Conservation (phyloP, 2,329 filamentous ascomycete species). For the Fusarium longipes region DNA sequence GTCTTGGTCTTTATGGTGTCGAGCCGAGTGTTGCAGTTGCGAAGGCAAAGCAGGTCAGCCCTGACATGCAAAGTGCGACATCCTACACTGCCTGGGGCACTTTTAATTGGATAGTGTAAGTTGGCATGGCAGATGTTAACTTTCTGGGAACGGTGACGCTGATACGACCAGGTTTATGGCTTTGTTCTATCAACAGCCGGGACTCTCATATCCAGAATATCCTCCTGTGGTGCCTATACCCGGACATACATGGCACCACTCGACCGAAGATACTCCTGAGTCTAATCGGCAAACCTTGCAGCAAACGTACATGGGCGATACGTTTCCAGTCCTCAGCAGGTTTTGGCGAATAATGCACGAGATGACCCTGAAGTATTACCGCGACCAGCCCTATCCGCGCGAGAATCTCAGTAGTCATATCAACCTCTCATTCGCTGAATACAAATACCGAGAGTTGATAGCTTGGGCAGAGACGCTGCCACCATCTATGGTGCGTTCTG, state of each 20-base stretch:
- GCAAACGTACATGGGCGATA: constrained; percentile 42
- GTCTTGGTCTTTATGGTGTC: constrained; percentile 48
- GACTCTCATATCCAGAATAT: constrained; percentile 37
- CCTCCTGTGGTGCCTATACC: constrained; percentile 42
- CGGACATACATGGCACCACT: constrained; percentile 12
- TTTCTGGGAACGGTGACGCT: not conserved
- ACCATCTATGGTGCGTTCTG: constrained; percentile 37
- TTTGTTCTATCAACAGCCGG: constrained; percentile 43
- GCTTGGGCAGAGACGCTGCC: constrained; percentile 52
- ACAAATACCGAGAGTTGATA: constrained; percentile 54
- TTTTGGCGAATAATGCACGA: constrained; percentile 55
- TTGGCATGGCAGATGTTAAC: not conserved
- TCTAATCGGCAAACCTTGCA: not conserved
- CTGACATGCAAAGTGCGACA: constrained; percentile 21
- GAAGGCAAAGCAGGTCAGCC: constrained; percentile 13
- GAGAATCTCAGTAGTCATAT: constrained; percentile 13
- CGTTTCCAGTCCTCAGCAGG: constrained; percentile 49
- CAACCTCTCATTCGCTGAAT: constrained; percentile 48
- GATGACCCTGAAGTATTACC: constrained; percentile 46
- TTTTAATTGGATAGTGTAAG: constrained; percentile 56
- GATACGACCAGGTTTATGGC: constrained; percentile 23
- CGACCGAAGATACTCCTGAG: not conserved
- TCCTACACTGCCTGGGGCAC: constrained; percentile 47
- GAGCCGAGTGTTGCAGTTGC: constrained; percentile 6
- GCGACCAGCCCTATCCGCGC: constrained; percentile 16